Conservation (phyloP, 805 yeast species). For the Candida maris region DNA sequence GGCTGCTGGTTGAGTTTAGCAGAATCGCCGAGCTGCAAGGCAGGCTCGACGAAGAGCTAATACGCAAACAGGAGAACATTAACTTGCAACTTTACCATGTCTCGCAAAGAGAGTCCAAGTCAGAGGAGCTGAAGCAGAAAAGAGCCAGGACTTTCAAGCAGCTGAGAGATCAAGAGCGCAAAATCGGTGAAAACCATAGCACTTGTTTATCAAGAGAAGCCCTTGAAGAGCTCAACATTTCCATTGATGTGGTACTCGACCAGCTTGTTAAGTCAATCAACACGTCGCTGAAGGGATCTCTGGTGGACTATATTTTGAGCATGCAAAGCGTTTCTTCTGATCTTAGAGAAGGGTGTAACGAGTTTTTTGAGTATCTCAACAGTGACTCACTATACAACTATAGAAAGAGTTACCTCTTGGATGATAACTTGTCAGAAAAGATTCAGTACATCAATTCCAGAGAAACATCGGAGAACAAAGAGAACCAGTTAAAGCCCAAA, state of each 20-base stretch:
- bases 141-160: conserved; percentile 37
- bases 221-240: conserved; percentile 48
- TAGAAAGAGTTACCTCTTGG: conserved; percentile 16
- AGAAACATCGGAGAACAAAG: conserved; percentile 18
- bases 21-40: conserved; percentile 37
- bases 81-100: conserved; percentile 43
- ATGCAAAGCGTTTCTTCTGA: conserved; percentile 31
- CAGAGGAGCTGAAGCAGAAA: conserved; percentile 35
- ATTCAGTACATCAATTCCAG: conserved; percentile 17
- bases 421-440: conserved; percentile 16
- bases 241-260: conserved; percentile 49
- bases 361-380: conserved; percentile 26
- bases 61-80: conserved; percentile 42
- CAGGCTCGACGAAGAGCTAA: conserved; percentile 31
- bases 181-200: conserved; percentile 43
- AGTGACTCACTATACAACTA: conserved; percentile 18
- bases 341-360: conserved; percentile 28
- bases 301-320: conserved; percentile 39
- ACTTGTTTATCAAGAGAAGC: conserved; percentile 45
- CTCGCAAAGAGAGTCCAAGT: conserved; percentile 47
- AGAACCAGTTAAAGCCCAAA: conserved; percentile 14
- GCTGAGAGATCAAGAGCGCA: conserved; percentile 41
- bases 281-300: conserved; percentile 40
- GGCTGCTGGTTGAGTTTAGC: conserved; percentile 38
- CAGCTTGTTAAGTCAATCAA: conserved; percentile 48